Conservation (phyloP, 768 basidiomycete species). For the Chalciporus piperatus region DNA sequence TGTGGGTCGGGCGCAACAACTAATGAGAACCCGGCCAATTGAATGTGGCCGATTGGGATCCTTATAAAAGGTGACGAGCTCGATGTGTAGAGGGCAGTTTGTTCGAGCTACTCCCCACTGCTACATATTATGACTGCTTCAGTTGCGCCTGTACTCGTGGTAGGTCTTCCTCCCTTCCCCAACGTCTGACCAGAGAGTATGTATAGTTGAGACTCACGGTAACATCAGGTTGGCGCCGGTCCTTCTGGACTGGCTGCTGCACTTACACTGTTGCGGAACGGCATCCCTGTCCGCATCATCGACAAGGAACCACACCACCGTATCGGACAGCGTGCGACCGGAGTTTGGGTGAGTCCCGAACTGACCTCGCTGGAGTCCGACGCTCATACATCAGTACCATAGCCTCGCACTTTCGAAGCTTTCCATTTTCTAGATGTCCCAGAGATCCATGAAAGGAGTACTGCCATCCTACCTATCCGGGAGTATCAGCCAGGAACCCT, state of each 20-base stretch:
- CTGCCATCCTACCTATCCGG: slow-evolving; percentile 25
- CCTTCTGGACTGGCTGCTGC: slow-evolving; percentile 32
- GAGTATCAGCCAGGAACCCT: slow-evolving; percentile 32
- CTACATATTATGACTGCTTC: slow-evolving; percentile 14
- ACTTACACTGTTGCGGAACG: slow-evolving; percentile 38
- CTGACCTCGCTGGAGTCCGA: too few species aligned
- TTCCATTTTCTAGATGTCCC: slow-evolving; percentile 40
- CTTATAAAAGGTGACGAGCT: neutral
- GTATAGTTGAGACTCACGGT: neutral
- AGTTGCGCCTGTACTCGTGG: slow-evolving; percentile 20
- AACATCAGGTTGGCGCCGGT: slow-evolving; percentile 25
- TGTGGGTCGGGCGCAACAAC: too few species aligned
- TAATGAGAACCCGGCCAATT: neutral
- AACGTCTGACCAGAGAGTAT: neutral
- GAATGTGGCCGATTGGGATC: neutral
- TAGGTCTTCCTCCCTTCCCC: neutral
- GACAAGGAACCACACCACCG: slow-evolving; percentile 40
- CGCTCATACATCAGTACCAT: neutral
- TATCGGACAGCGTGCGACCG: slow-evolving; percentile 38
- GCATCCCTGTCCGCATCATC: slow-evolving; percentile 49
- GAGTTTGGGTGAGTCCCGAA: slow-evolving; percentile 34
- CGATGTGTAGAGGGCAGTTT: neutral
- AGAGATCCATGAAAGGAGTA: slow-evolving; percentile 35
- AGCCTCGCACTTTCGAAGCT: slow-evolving; percentile 41
- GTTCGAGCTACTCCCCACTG: neutral